Conservation (phyloP, 176 grass and related monocot genomes). For the Juncus inflexus region DNA sequence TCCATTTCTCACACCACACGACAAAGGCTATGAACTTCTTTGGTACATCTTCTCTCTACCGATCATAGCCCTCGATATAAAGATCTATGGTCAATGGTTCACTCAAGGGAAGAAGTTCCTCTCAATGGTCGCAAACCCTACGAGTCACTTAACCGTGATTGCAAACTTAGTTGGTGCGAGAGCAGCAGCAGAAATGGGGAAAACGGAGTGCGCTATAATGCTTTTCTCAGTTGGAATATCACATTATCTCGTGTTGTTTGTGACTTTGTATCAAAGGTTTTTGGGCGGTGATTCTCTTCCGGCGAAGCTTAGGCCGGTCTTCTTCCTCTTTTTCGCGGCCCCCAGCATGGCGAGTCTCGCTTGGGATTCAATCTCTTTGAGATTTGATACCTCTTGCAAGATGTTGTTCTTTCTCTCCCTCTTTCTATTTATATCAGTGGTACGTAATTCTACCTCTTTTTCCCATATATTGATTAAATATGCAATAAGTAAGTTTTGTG, state of each 20-base stretch:
- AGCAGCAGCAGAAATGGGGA: conserved; percentile 46
- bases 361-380: conserved; percentile 40
- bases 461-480: no score
- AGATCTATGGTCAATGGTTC: conserved; percentile 77
- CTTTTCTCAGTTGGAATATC: conserved; percentile 58
- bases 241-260: conserved; percentile 72
- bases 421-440: conserved; percentile 63
- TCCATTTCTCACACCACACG: conserved; percentile 16
- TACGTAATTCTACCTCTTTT: neutral
- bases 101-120: conserved; percentile 53
- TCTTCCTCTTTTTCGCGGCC: conserved; percentile 69
- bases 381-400: conserved; percentile 43
- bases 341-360: conserved; percentile 55
- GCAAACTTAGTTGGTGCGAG: conserved; percentile 54
- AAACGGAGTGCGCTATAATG: conserved; percentile 38
- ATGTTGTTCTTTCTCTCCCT: conserved; percentile 64
- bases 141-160: conserved; percentile 65
- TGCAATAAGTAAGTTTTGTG: no score
- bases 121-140: conserved; percentile 63
- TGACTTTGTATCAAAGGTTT: conserved; percentile 66
- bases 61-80: conserved; percentile 58
- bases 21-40: conserved; percentile 6
- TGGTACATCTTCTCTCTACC: conserved; percentile 53
- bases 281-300: conserved; percentile 51
- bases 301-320: conserved; percentile 58